Evolutionary conservation across 2,329 filamentous ascomycete genomes (phyloP).

Genomic region (Ambrosiella beaveri): DNA sequence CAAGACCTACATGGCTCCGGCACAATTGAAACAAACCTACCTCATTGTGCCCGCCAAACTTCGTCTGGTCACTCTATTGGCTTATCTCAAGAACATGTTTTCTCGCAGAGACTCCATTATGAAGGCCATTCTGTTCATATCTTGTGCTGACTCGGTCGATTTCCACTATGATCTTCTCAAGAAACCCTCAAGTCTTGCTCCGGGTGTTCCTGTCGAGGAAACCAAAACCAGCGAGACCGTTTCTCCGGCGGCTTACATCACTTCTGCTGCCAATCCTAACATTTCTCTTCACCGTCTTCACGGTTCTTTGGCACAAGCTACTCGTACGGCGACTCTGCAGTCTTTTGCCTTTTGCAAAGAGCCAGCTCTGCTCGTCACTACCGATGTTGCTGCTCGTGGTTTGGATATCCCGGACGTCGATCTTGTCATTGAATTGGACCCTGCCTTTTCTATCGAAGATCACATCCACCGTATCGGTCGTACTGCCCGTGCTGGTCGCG

Average conservation of each 20-base stretch:
- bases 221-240: constrained; percentile 38
- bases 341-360: constrained; percentile 59
- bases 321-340: constrained; percentile 70
- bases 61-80: constrained; percentile 71
- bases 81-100: constrained; percentile 73
- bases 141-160: constrained; percentile 90
- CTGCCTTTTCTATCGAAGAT: constrained; percentile 81
- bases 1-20: constrained; percentile 56
- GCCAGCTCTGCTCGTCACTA: constrained; percentile 74
- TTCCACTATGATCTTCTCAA: constrained; percentile 77
- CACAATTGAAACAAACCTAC: constrained; percentile 87
- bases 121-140: constrained; percentile 95
- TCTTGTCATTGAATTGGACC: constrained; percentile 88
- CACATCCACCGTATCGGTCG: constrained; percentile 89
- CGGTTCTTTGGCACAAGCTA: constrained; percentile 73
- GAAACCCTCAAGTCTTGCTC: constrained; percentile 15
- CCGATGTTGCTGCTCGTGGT: constrained; percentile 88
- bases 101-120: constrained; percentile 77
- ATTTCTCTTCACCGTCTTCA: constrained; percentile 78
- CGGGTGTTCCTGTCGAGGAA: constrained; percentile 17
- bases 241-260: constrained; percentile 53
- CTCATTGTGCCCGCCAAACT: constrained; percentile 77
- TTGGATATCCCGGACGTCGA: constrained; percentile 92
- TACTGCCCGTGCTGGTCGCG: constrained; percentile 78
- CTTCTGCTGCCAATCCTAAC: constrained; percentile 51